phyloP scores from a whole-genome alignment of 768 basidiomycete genomes.

The Suillus alpinus region DNA sequence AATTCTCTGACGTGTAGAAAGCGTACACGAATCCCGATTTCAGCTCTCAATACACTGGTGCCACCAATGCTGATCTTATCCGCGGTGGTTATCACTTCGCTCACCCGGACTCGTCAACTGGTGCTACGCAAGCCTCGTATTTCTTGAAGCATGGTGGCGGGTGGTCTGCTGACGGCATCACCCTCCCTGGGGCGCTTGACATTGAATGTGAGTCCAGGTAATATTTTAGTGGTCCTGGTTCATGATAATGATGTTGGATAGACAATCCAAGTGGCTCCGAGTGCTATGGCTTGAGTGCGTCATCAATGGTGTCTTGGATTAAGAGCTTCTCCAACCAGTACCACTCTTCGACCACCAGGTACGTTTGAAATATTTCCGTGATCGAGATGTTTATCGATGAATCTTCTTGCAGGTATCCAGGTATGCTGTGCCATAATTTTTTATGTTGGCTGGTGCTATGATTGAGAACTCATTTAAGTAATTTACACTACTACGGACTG shows the following conservation, averaged over 20 bases:
- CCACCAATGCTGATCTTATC: conserved; percentile 32
- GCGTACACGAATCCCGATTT: conserved; percentile 36
- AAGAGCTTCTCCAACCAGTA: conserved; percentile 55
- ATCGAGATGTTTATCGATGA: not conserved
- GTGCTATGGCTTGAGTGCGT: conserved; percentile 49
- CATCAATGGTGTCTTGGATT: conserved; percentile 58
- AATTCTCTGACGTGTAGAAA: conserved; percentile 6
- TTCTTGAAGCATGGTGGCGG: conserved; percentile 36
- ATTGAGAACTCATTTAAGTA: conserved; percentile 13
- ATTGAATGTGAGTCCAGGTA: conserved; percentile 31
- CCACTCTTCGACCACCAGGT: conserved; percentile 43
- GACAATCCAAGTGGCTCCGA: conserved; percentile 47
- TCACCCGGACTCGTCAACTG: conserved; percentile 28
- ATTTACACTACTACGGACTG: conserved; percentile 38
- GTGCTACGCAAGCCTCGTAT: conserved; percentile 35
- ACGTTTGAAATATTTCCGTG: conserved; percentile 7
- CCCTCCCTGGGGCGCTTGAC: conserved; percentile 37
- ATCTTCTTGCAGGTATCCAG: not conserved
- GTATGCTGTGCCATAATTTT: conserved; percentile 3
- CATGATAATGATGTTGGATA: conserved; percentile 14
- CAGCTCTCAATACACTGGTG: conserved; percentile 35
- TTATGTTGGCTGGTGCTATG: not conserved
- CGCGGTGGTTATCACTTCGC: conserved; percentile 38
- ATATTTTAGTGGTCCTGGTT: not conserved
- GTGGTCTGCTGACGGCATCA: conserved; percentile 36